These are phyloP conservation scores for Medicago arabica DNA, from an alignment of 306 rosid genomes.

Conservation along the genomic window DNA sequence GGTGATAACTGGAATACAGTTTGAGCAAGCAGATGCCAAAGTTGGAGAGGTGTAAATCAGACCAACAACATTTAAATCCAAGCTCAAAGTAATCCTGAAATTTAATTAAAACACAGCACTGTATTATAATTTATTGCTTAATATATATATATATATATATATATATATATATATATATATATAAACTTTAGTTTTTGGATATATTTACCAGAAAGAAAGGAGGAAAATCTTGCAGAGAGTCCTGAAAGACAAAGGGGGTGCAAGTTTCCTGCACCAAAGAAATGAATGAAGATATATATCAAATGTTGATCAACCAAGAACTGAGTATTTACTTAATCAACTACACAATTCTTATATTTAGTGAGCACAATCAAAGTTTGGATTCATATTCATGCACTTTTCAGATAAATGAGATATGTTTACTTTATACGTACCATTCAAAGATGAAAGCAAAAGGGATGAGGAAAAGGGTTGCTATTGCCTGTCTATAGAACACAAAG, in stretches of 20 bases:
- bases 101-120: no score
- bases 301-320: no score
- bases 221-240: conserved; percentile 72
- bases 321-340: no score
- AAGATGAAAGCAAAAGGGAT: conserved; percentile 57
- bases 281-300: no score
- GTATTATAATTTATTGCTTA: no score
- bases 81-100: conserved; percentile 63
- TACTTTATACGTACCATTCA: conserved; percentile 47
- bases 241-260: conserved; percentile 53
- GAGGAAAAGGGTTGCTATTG: conserved; percentile 56
- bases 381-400: no score
- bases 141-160: no score
- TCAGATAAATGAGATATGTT: no score
- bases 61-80: conserved; percentile 59
- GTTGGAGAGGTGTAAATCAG: conserved; percentile 67
- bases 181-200: no score
- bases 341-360: no score
- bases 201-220: conserved; percentile 62
- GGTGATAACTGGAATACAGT: conserved; percentile 73
- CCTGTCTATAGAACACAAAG: conserved; percentile 73
- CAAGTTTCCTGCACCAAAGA: conserved; percentile 50
- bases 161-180: no score
- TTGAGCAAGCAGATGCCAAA: conserved; percentile 72
- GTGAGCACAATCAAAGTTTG: no score